phyloP scores from a whole-genome alignment of 495 filamentous ascomycete genomes.

The Penicillium bialowiezense region DNA sequence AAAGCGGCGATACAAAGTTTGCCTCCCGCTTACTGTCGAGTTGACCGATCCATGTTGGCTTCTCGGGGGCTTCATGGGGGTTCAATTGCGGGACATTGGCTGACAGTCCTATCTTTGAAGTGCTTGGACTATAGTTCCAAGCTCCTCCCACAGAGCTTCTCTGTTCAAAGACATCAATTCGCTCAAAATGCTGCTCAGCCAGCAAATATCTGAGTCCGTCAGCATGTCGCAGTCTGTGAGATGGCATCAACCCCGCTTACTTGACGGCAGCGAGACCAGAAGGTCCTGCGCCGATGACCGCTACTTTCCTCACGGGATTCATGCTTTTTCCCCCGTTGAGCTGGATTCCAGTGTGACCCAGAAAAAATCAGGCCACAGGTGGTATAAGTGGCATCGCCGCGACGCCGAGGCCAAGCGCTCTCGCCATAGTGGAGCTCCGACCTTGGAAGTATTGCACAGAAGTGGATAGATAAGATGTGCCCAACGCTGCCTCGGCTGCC shows the following conservation, averaged over 20 bases:
- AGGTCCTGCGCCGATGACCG: constrained; percentile 46
- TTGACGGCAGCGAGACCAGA: constrained; percentile 43
- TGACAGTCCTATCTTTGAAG: constrained; percentile 22
- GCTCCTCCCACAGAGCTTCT: constrained; percentile 70
- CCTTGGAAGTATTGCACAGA: neutral
- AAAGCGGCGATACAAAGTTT: constrained; percentile 68
- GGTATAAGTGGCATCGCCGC: neutral
- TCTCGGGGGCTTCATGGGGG: constrained; percentile 37
- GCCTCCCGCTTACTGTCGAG: constrained; percentile 25
- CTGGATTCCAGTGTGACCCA: neutral
- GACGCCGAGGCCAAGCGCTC: constrained; percentile 5
- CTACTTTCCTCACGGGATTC: constrained; percentile 34
- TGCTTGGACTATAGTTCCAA: constrained; percentile 63
- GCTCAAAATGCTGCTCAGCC: constrained; percentile 67
- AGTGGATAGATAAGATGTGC: no score
- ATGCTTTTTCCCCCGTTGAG: constrained; percentile 17
- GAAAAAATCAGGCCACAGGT: constrained; percentile 3
- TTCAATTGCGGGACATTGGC: constrained; percentile 41
- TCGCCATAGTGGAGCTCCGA: constrained; percentile 23
- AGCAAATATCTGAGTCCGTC: constrained; percentile 58
- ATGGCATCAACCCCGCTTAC: constrained; percentile 21
- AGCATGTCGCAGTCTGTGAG: neutral
- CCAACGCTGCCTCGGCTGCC: no score
- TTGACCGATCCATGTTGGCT: constrained; percentile 40
- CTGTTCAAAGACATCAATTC: constrained; percentile 80